Conservation (phyloP, 805 yeast species). For the Wickerhamomyces xylosicus region DNA sequence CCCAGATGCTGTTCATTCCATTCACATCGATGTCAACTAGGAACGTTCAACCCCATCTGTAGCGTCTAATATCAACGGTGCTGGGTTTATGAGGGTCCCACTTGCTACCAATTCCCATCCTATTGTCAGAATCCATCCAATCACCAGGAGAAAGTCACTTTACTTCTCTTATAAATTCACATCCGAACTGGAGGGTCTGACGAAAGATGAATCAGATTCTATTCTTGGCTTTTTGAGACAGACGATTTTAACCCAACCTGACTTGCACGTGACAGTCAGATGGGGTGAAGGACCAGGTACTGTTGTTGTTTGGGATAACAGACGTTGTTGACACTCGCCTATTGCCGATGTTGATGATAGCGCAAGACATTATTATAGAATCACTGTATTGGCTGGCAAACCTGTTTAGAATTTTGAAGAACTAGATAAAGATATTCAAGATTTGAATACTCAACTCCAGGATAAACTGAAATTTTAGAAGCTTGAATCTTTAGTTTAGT, state of each 20-base stretch:
- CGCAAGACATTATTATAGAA: slow-evolving; percentile 19
- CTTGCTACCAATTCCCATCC: slow-evolving; percentile 54
- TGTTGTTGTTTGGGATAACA: slow-evolving; percentile 63
- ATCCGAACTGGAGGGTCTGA: slow-evolving; percentile 52
- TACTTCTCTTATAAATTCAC: slow-evolving; percentile 46
- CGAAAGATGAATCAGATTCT: slow-evolving; percentile 52
- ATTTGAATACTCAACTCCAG: no score
- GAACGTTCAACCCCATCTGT: slow-evolving; percentile 60
- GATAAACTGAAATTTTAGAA: no score
- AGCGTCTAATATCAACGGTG: slow-evolving; percentile 33
- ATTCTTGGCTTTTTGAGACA: slow-evolving; percentile 42
- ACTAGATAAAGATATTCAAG: background rate
- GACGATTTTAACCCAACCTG: slow-evolving; percentile 35
- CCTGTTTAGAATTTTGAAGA: slow-evolving; percentile 24
- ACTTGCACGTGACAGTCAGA: slow-evolving; percentile 48
- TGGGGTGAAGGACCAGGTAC: slow-evolving; percentile 44
- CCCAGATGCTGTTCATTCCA: slow-evolving; percentile 1
- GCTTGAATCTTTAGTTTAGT: no score
- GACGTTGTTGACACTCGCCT: slow-evolving; percentile 52
- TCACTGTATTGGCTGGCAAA: slow-evolving; percentile 42
- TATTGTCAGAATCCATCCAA: slow-evolving; percentile 54
- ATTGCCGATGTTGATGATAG: slow-evolving; percentile 13
- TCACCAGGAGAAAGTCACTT: slow-evolving; percentile 41
- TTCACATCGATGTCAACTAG: slow-evolving; percentile 53
- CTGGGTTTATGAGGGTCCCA: slow-evolving; percentile 47